Base-by-base conservation (phyloP, 2,329 filamentous ascomycete genomes). In the Septoria linicola region DNA sequence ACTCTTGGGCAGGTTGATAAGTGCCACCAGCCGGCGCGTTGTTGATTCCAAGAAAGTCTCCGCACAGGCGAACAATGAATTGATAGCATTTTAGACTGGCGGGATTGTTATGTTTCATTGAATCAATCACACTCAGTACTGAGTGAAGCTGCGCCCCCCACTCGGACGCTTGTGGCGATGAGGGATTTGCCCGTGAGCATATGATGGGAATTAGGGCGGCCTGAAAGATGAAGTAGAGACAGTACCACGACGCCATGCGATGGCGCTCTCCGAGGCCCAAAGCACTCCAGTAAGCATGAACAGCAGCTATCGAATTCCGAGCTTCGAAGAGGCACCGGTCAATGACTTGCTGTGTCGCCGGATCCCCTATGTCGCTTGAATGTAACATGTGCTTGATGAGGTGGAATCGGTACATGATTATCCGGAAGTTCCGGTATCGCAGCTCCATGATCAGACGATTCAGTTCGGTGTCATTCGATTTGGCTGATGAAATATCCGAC, bases 161-260 rank as follows among this genome's bases (percentile, higher is more conserved):
- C 48, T 68, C 68, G 1, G 61, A 34, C 6, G 72, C 71, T 8
- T 68, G 57, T 2, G 63, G 49, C 1, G 72, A 69, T 5, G 60
- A 56, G 0, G 74, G 72, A 4, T 72, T 63, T 46, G 74, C 76
- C 4, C 74, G 72, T 2, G 77, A 66, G 49, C 73, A 77, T 8
- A 77, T 72, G 39, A 70, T 73, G 1, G 75, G 76, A 8, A 78
- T 77, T 13, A 78, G 62, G 2, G 71, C 72, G 0, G 75, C 74
- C 49, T 78, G 76, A 47, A 78, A 78, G 4, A 77, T 66, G 50
- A 77, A 77, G 56, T 76, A 77, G 32, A 74, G 70, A 1, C 67
- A 69, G 53, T 77, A 77, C 73, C 74, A 76, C 6, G 73, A 70
- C 6, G 66, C 66, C 48, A 76, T 63, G 4, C 71, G 66, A 2